Conservation (phyloP, 495 filamentous ascomycete species). For the Xylaria flabelliformis region DNA sequence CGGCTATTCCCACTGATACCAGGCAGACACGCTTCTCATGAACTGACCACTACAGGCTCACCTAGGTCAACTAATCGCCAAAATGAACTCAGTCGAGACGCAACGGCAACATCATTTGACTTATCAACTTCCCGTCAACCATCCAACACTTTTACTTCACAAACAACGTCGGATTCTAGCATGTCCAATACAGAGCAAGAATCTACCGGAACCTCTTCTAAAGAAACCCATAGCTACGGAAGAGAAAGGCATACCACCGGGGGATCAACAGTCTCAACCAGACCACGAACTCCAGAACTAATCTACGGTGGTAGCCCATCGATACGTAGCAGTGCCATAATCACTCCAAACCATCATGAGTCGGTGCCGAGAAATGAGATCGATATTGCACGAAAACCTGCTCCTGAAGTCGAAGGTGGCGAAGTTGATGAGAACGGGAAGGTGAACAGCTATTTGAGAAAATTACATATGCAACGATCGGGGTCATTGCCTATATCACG, state of each 20-base stretch:
- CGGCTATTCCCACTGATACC: constrained; percentile 37
- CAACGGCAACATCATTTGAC: constrained; percentile 13
- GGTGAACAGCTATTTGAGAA: constrained; percentile 16
- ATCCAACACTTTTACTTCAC: constrained; percentile 15
- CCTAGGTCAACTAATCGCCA: not conserved
- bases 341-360: constrained; percentile 11
- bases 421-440: constrained; percentile 3
- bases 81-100: not conserved
- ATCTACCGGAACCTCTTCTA: constrained; percentile 7
- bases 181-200: constrained; percentile 8
- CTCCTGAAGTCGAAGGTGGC: constrained; percentile 2
- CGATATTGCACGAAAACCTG: not conserved
- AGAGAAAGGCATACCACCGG: constrained; percentile 29
- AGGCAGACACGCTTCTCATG: not conserved
- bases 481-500: not conserved
- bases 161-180: constrained; percentile 11
- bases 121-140: constrained; percentile 1
- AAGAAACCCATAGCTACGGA: not conserved
- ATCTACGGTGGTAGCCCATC: constrained; percentile 19
- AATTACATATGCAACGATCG: not conserved
- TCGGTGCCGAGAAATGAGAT: not conserved
- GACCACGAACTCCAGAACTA: constrained; percentile 24
- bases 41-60: constrained; percentile 17
- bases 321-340: constrained; percentile 20
- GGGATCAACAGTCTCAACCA: constrained; percentile 19